phyloP scores from a whole-genome alignment of 495 filamentous ascomycete species.

The Collariella sp. region DNA sequence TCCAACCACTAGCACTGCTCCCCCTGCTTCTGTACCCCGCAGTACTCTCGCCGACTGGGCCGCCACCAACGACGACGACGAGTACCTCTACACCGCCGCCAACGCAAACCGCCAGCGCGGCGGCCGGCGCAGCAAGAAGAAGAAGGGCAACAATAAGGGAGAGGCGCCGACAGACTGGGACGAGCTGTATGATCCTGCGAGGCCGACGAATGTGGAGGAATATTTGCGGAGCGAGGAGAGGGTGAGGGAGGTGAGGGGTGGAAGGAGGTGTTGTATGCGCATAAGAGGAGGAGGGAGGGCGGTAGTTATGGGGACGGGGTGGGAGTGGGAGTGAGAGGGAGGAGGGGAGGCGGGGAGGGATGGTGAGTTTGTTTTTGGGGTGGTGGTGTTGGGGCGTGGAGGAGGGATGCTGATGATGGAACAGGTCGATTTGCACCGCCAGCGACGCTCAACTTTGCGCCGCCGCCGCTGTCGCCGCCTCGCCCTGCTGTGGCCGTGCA shows the following conservation, averaged over 20 bases:
- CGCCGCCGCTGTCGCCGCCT: conserved; percentile 50
- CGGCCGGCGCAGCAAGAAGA: conserved; percentile 75
- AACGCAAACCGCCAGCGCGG: conserved; percentile 64
- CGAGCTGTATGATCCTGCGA: conserved; percentile 79
- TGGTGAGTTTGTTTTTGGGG: conserved; percentile 35
- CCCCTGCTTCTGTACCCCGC: conserved; percentile 38
- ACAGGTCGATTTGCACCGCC: conserved; percentile 68
- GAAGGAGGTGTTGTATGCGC: conserved; percentile 77
- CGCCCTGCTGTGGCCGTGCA: conserved; percentile 31
- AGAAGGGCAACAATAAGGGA: conserved; percentile 73
- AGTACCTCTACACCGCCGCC: conserved; percentile 37
- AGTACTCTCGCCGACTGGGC: conserved; percentile 81
- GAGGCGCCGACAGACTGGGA: conserved; percentile 73
- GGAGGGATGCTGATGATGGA: conserved; percentile 16
- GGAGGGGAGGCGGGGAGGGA: conserved; percentile 11
- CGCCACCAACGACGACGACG: conserved; percentile 57
- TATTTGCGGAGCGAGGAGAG: conserved; percentile 83
- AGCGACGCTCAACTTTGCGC: conserved; percentile 57
- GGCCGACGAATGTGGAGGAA: conserved; percentile 80
- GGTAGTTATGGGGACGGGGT: conserved; percentile 46
- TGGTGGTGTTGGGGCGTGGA: conserved; percentile 19
- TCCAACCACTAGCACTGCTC: conserved; percentile 1
- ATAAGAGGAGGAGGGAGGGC: conserved; percentile 45
- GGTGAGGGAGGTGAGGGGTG: conserved; percentile 73
- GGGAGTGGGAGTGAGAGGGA: background rate